A percentile compares a stretch with the other conserved stretches of the same genome.
phyloP scores from a whole-genome alignment of 1,284 basidiomycete genomes.

The Ceratobasidium sp. region DNA sequence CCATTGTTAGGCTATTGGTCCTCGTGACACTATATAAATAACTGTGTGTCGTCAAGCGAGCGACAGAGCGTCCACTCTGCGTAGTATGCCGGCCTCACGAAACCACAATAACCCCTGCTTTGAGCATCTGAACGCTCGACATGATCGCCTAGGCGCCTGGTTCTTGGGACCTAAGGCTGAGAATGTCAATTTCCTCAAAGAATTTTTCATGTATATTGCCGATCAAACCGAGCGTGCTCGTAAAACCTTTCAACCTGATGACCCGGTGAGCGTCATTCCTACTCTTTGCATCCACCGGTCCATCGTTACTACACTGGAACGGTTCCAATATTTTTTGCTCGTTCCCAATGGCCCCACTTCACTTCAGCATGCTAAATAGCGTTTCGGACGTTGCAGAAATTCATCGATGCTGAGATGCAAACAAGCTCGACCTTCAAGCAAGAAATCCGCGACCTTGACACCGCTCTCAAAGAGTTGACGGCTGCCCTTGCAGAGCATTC shows the following conservation, averaged over 20 bases:
- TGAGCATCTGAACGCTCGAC: conserved; percentile 7
- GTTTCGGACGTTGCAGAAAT: too few species aligned
- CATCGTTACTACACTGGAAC: too few species aligned
- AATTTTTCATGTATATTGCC: conserved; percentile 41
- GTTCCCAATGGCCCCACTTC: too few species aligned
- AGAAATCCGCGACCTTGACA: conserved; percentile 14
- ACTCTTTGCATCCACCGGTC: too few species aligned
- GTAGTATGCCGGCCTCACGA: too few species aligned
- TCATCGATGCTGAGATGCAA: conserved; percentile 13
- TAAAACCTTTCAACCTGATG: conserved; percentile 4
- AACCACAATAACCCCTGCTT: not conserved
- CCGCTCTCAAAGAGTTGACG: conserved; percentile 11
- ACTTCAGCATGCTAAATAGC: too few species aligned
- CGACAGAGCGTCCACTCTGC: too few species aligned
- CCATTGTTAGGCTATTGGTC: too few species aligned
- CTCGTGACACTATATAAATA: too few species aligned
- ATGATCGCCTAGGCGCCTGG: conserved; percentile 45
- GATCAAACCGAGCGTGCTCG: conserved; percentile 26
- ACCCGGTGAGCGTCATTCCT: conserved; percentile 7
- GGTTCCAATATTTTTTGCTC: too few species aligned
- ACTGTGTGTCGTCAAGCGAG: too few species aligned
- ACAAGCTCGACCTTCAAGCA: conserved; percentile 7
- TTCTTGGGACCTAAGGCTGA: conserved; percentile 48
- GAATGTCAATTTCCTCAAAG: conserved; percentile 44
- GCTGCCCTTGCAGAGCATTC: conserved; percentile 45